phyloP scores from a whole-genome alignment of 1,284 basidiomycete species.

The Hemileia vastatrix region DNA sequence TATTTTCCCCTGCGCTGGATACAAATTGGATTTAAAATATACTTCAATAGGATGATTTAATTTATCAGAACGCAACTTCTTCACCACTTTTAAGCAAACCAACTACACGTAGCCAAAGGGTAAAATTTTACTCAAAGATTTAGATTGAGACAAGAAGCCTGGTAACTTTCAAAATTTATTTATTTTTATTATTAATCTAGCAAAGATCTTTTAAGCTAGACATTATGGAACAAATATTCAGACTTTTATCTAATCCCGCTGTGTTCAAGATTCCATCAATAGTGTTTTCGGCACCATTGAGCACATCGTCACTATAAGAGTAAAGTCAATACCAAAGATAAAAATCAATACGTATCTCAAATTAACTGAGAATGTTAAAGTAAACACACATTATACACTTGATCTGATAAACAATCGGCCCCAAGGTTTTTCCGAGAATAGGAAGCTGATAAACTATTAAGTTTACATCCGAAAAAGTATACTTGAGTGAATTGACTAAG shows the following conservation, averaged over 20 bases:
- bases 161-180: too few species aligned
- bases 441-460: constrained; percentile 4
- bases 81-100: too few species aligned
- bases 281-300: background rate
- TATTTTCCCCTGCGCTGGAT: too few species aligned
- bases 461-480: background rate
- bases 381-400: background rate
- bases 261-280: background rate
- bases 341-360: background rate
- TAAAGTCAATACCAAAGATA: background rate
- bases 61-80: too few species aligned
- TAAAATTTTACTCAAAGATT: too few species aligned
- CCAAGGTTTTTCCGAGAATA: background rate
- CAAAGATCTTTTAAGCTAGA: background rate
- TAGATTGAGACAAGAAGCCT: too few species aligned
- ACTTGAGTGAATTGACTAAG: background rate
- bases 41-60: too few species aligned
- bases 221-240: constrained; percentile 2
- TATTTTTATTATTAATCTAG: too few species aligned
- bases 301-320: background rate
- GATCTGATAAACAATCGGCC: constrained; percentile 3
- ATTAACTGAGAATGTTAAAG: background rate
- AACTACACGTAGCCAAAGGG: too few species aligned
- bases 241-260: background rate
- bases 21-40: too few species aligned